Base-by-base conservation (phyloP, 768 basidiomycete genomes). In the Suillus americanus region DNA sequence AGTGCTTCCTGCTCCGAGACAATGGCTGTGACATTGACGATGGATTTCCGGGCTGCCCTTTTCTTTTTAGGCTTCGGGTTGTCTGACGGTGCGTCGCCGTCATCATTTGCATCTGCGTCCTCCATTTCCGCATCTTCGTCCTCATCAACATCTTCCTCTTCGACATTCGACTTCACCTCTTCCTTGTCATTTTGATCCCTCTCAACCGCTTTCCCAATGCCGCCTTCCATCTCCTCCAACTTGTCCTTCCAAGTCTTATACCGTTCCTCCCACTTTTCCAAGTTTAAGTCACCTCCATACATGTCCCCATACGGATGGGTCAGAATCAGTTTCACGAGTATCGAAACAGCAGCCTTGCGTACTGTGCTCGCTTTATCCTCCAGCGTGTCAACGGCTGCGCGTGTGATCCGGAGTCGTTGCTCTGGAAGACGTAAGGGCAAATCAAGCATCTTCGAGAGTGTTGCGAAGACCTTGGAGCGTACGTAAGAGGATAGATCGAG, bases 401-500 rank as follows among this genome's bases (percentile, higher is more conserved):
- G 81, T 5, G 95, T 90, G 40, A 95, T 86, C 23, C 81, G 79
- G 38, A 94, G 81, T 0, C 96, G 85, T 66, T 95, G 90, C 74
- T 94, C 92, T 0, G 95, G 94, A 77, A 95, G 95, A 71, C 93
- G 94, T 73, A 82, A 81, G 2, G 81, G 84, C 33, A 90, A 84
- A 60, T 97, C 86, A 74, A 91, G 91, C 5, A 97, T 81, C 71
- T 88, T 89, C 50, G 85, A 81, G 57, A 97, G 78, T 1, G 92
- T 92, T 9, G 82, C 75, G 53, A 98, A 83, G 30, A 96, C 93
- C 74, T 95, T 98, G 61, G 87, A 85, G 60, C 97, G 90, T 38
- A 99, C 97, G 75, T 95, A 99, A 57, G 90, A 90, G 51, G 91
- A 92, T 14, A 90, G 74, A 75, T 99, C 97, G 64, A 96, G 84